These are phyloP conservation scores for Phaeophleospora eucalypticola DNA, from an alignment of 2,329 filamentous ascomycete genomes.

Conservation along the genomic window DNA sequence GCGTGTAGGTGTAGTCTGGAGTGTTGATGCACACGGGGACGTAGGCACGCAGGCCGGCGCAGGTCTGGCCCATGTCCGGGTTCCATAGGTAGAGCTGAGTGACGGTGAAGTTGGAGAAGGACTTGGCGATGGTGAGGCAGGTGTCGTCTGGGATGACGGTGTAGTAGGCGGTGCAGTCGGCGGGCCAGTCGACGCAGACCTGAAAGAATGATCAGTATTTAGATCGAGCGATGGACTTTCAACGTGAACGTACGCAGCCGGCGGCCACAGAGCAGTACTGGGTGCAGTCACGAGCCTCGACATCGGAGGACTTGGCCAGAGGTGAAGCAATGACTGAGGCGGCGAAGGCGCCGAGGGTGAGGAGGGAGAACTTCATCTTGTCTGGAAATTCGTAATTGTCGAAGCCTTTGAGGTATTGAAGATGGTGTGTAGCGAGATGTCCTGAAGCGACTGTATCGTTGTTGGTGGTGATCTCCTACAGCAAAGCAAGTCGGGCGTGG, in stretches of 20 bases:
- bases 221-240: neutral
- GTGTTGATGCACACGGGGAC: conserved; percentile 33
- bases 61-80: conserved; percentile 27
- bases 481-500: no score
- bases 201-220: neutral
- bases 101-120: conserved; percentile 34
- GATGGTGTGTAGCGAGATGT: neutral
- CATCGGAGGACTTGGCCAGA: conserved; percentile 14
- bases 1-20: conserved; percentile 16
- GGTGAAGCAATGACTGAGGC: conserved; percentile 15
- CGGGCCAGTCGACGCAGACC: conserved; percentile 21
- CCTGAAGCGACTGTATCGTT: neutral
- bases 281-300: conserved; percentile 17
- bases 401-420: neutral
- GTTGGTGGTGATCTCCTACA: no score
- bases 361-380: conserved; percentile 19
- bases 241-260: conserved; percentile 15
- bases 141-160: conserved; percentile 29
- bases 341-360: conserved; percentile 16
- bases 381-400: neutral
- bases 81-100: conserved; percentile 36
- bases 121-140: conserved; percentile 30
- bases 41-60: conserved; percentile 32
- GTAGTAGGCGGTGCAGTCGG: conserved; percentile 27
- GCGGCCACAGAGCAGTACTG: conserved; percentile 19